Base-by-base conservation (phyloP, 805 yeast species). In the Metschnikowia santaceciliae region DNA sequence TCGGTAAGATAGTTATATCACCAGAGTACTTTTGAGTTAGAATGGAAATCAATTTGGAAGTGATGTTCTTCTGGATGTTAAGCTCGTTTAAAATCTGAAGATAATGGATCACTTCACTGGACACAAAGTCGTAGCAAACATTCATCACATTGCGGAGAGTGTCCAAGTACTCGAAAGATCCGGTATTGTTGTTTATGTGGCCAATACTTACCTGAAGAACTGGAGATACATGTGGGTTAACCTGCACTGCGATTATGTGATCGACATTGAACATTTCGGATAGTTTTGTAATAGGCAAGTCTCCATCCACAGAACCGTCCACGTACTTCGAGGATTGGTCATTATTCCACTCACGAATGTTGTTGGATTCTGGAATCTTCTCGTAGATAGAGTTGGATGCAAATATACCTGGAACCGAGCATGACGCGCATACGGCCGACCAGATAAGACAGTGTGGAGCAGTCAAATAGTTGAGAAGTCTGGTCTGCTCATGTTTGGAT, bases 261-360 rank as follows among this genome's bases (percentile, higher is more conserved):
- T 94, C 96, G 32, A 94, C 97, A 62, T 94, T 92, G 67, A 94
- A 94, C 96, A 94, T 90, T 64, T 94, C 99, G 19, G 95, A 86
- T 20, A 94, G 74, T 58, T 97, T 78, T 1, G 95, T 78, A 26
- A 90, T 85, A 3, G 99, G 99, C 47, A 94, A 71, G 66, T 94
- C 99, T 55, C 89, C 88, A 62, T 92, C 95, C 6, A 94, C 96
- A 0, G 97, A 90, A 0, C 99, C 99, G 67, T 94, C 99, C 32
- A 94, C 91, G 68, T 87, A 94, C 60, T 87, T 86, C 35, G 86
- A 81, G 0, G 89, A 77, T 17, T 84, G 77, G 56, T 74, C 77
- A 52, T 88, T 85, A 49, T 82, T 80, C 98, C 98, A 94, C 59
- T 90, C 90, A 50, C 81, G 83, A 3, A 82, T 77, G 48, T 77